Percentiles rank a stretch among this genome's conserved stretches.
Evolutionary conservation across 2,329 filamentous ascomycete genomes (phyloP).

Genomic region (Emericellopsis cladophorae): DNA sequence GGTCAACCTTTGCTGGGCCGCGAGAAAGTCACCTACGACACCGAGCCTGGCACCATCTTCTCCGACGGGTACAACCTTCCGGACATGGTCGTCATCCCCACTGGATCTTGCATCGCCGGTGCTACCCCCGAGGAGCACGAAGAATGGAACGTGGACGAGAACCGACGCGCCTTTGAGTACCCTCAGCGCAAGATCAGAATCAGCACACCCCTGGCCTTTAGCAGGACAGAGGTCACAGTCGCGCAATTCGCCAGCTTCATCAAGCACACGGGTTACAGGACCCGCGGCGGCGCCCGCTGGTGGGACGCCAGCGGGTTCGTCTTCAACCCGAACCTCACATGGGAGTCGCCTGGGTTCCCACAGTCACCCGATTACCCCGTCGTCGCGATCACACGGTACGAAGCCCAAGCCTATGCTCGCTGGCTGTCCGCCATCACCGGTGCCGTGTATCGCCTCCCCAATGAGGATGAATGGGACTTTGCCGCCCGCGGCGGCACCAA

Average conservation of each 20-base stretch:
- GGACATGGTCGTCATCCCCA: conserved; percentile 6
- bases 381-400: conserved; percentile 5
- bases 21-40: too few relatives aligned
- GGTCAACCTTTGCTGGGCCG: not conserved
- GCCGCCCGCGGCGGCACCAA: conserved; percentile 6
- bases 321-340: conserved; percentile 4
- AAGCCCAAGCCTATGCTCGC: conserved; percentile 5
- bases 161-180: conserved; percentile 1
- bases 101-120: conserved; percentile 4
- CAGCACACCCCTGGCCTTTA: conserved; percentile 4
- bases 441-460: conserved; percentile 4
- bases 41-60: too few relatives aligned
- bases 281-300: conserved; percentile 6
- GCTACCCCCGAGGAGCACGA: conserved; percentile 4
- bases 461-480: conserved; percentile 8
- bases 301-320: conserved; percentile 2
- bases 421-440: conserved; percentile 6
- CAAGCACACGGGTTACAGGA: conserved; percentile 3
- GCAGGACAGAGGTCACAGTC: conserved; percentile 5
- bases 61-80: not conserved
- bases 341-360: conserved; percentile 4
- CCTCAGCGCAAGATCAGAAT: conserved; percentile 4
- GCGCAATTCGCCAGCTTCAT: conserved; percentile 5
- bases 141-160: conserved; percentile 2
- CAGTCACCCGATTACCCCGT: conserved; percentile 4